A percentile compares a stretch with the other conserved stretches of the same genome.
Evolutionary conservation across 2,329 filamentous ascomycete genomes (phyloP).

Genomic region (Xylariales sp.): DNA sequence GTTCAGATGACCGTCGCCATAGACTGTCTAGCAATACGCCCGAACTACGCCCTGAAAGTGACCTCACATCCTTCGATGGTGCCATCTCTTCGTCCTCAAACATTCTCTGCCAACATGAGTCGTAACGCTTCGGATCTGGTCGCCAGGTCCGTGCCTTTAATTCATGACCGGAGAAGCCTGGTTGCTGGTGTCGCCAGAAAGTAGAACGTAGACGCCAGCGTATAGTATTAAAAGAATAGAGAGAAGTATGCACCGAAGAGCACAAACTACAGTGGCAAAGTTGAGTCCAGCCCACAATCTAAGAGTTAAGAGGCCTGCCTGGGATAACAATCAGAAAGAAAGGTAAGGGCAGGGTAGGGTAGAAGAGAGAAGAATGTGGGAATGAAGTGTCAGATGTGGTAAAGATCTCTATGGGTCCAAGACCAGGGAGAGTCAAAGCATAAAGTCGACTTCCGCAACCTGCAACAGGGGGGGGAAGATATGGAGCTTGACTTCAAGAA

Average conservation of each 20-base stretch:
- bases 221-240: conserved; percentile 6
- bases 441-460: conserved; percentile 16
- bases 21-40: background rate
- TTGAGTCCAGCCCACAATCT: conserved; percentile 15
- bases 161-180: conserved; percentile 4
- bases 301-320: conserved; percentile 21
- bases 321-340: conserved; percentile 15
- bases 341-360: conserved; percentile 14
- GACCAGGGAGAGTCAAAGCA: conserved; percentile 12
- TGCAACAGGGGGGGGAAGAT: conserved; percentile 19
- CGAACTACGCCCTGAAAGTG: background rate
- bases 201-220: background rate
- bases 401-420: conserved; percentile 11
- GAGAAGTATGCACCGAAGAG: background rate
- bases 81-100: conserved; percentile 6
- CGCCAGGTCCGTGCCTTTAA: background rate
- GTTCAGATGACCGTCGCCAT: background rate
- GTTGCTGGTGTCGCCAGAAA: too few species aligned
- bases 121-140: conserved; percentile 5
- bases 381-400: conserved; percentile 17
- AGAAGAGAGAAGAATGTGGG: conserved; percentile 14
- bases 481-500: conserved; percentile 8
- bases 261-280: conserved; percentile 15
- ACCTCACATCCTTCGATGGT: conserved; percentile 4
- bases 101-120: conserved; percentile 6